Evolutionary conservation across 768 basidiomycete species (phyloP).

Genomic region (Tulasnella sp.): DNA sequence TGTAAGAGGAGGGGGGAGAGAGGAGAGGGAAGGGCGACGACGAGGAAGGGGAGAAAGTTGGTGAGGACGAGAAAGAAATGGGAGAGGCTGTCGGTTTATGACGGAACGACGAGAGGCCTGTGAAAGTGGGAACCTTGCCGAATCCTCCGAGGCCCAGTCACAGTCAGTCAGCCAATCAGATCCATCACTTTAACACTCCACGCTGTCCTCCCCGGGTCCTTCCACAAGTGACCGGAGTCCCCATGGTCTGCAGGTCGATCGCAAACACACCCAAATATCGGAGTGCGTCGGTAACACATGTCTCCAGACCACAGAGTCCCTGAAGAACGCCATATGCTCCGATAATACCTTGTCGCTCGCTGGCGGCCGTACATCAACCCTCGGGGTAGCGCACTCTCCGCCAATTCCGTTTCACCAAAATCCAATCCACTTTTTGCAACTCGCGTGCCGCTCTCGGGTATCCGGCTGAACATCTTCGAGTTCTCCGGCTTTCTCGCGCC

Average conservation of each 20-base stretch:
- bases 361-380: not conserved
- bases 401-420: not conserved
- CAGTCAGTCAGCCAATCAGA: not conserved
- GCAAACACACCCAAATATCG: not conserved
- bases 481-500: not conserved
- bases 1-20: not conserved
- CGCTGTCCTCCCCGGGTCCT: not conserved
- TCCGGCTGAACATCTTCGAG: not conserved
- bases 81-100: slow-evolving; percentile 5
- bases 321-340: not conserved
- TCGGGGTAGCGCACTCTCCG: not conserved
- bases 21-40: not conserved
- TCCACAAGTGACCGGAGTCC: not conserved
- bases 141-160: not conserved
- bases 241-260: not conserved
- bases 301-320: not conserved
- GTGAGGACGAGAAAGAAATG: not conserved
- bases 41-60: slow-evolving; percentile 5
- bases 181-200: not conserved
- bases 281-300: not conserved
- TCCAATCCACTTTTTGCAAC: not conserved
- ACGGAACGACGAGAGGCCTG: slow-evolving; percentile 3
- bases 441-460: not conserved
- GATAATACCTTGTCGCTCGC: not conserved
- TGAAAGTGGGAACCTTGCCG: slow-evolving; percentile 1